Base-by-base conservation (phyloP, 2,329 filamentous ascomycete species). In the Ophioceras dolichostomum region DNA sequence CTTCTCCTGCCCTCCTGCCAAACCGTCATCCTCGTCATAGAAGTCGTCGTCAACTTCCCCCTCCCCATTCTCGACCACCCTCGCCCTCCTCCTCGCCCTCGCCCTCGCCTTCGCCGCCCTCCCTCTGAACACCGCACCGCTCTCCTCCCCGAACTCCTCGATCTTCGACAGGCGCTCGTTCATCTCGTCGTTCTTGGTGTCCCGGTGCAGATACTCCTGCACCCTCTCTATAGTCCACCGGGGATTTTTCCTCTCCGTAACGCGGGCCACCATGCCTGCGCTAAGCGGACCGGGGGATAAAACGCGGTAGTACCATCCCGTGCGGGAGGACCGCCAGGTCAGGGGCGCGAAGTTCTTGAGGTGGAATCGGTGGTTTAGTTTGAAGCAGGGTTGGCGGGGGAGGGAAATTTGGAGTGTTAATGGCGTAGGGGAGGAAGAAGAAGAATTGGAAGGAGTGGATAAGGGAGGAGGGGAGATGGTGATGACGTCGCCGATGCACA, bases 281-380 rank as follows among this genome's bases (percentile, higher is more conserved):
- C 60, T 52, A 30, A 82, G 65, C 1, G 49, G 56, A 0, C 78
- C 77, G 22, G 69, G 63, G 3, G 59, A 57, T 13, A 80, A 49
- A 1, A 82, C 69, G 3, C 76, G 67, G 45, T 79, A 80, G 49
- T 79, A 72, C 76, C 76, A 82, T 0, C 77, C 77, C 0, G 75
- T 79, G 1, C 76, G 66, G 40, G 70, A 70, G 2, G 59, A 59
- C 42, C 65, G 62, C 54, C 71, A 76, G 0, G 73, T 70, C 16
- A 64, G 59, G 1, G 68, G 68, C 4, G 76, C 71, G 53, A 81
- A 79, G 42, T 76, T 69, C 46, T 72, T 73, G 9, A 78, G 57
- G 24, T 68, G 63, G 51, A 82, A 82, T 2, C 76, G 72, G 46
- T 80, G 76, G 49, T 81, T 82, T 8, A 82, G 64, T 49, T 81